Conservation (phyloP, 257 asterid genomes). For the Nyctanthes arbortristis region DNA sequence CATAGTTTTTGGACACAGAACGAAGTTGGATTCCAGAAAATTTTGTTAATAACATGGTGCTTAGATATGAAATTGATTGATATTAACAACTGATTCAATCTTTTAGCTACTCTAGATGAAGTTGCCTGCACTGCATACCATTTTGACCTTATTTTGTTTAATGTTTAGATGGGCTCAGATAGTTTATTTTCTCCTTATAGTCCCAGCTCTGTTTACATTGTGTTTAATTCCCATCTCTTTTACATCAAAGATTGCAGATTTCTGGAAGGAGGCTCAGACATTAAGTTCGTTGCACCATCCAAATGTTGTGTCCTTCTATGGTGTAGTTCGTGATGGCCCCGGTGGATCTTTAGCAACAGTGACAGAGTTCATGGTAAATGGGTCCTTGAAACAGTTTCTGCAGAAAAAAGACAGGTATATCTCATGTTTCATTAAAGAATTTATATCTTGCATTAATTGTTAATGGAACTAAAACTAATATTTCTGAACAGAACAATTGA, state of each 20-base stretch:
- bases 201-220: slow-evolving; percentile 12
- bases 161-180: not conserved
- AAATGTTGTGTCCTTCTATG: slow-evolving; percentile 95
- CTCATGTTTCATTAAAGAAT: slow-evolving; percentile 2
- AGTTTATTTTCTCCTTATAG: no score
- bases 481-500: slow-evolving; percentile 78
- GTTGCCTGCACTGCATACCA: no score
- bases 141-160: not conserved
- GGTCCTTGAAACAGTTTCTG: slow-evolving; percentile 87
- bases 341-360: slow-evolving; percentile 96
- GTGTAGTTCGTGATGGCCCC: slow-evolving; percentile 99
- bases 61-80: not conserved
- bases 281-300: slow-evolving; percentile 97
- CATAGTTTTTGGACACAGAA: no score
- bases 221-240: slow-evolving; percentile 16
- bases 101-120: not conserved
- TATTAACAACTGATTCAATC: not conserved
- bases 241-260: slow-evolving; percentile 79
- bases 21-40: no score
- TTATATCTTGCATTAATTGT: not conserved
- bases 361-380: slow-evolving; percentile 97
- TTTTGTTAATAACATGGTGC: not conserved
- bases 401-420: slow-evolving; percentile 90
- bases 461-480: slow-evolving; percentile 12
- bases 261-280: slow-evolving; percentile 97